Evolutionary conservation across 2,329 filamentous ascomycete species (phyloP).

Genomic region (Xylaria digitata): DNA sequence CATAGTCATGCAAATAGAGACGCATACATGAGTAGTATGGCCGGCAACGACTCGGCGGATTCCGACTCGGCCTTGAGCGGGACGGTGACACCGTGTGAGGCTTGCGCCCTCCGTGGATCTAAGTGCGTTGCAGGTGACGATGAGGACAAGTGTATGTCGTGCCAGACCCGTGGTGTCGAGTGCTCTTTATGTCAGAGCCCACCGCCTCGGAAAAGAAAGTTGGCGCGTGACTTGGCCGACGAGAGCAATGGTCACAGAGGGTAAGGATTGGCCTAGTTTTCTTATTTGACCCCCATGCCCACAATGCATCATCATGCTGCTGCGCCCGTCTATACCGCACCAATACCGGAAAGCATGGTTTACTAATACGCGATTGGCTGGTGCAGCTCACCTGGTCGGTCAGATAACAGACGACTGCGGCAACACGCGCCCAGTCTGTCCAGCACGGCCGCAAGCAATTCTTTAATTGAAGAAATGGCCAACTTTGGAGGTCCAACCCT

Average conservation of each 20-base stretch:
- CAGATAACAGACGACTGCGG: conserved; percentile 64
- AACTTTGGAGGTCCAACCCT: conserved; percentile 74
- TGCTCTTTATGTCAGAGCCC: conserved; percentile 84
- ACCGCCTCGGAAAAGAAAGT: conserved; percentile 81
- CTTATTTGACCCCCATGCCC: conserved; percentile 45
- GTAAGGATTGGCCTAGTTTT: conserved; percentile 62
- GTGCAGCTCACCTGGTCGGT: conserved; percentile 67
- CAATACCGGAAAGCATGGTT: conserved; percentile 43
- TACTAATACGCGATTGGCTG: conserved; percentile 63
- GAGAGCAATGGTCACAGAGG: conserved; percentile 75
- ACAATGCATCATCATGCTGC: conserved; percentile 47
- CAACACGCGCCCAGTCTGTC: conserved; percentile 69
- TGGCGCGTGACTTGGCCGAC: conserved; percentile 71
- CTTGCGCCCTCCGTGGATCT: conserved; percentile 77
- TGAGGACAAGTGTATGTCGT: conserved; percentile 78
- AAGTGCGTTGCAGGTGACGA: conserved; percentile 82
- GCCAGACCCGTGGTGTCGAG: conserved; percentile 80
- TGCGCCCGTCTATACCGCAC: conserved; percentile 41
- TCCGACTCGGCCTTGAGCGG: conserved; percentile 57
- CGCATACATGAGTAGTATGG: conserved; percentile 62
- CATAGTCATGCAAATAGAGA: conserved; percentile 57
- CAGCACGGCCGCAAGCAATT: conserved; percentile 70
- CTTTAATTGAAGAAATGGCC: conserved; percentile 76
- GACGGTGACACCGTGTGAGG: conserved; percentile 72
- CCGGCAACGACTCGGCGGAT: conserved; percentile 64